phyloP scores from a whole-genome alignment of 768 basidiomycete species.

The Sarcomyxa edulis region DNA sequence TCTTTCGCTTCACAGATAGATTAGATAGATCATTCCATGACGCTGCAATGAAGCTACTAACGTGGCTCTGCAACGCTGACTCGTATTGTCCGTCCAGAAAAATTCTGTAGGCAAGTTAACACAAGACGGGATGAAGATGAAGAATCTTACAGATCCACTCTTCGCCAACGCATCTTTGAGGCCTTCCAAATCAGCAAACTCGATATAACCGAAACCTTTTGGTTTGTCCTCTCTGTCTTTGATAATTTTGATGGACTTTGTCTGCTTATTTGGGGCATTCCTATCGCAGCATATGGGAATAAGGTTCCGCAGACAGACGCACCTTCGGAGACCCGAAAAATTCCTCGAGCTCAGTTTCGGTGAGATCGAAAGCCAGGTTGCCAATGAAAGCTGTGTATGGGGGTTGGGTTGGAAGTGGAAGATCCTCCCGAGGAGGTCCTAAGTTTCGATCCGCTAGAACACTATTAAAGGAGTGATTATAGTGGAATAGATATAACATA shows the following conservation, averaged over 20 bases:
- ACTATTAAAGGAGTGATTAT: conserved; percentile 5
- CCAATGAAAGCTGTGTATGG: conserved; percentile 98
- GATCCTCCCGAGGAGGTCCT: conserved; percentile 72
- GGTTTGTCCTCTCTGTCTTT: conserved; percentile 90
- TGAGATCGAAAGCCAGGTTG: conserved; percentile 90
- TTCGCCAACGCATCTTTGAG: conserved; percentile 79
- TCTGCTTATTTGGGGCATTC: conserved; percentile 34
- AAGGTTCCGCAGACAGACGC: conserved; percentile 14
- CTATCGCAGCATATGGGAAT: no score
- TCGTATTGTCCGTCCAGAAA: conserved; percentile 78
- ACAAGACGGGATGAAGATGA: conserved; percentile 3
- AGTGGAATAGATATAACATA: conserved; percentile 27
- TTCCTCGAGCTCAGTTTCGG: conserved; percentile 72
- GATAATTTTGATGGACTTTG: conserved; percentile 88
- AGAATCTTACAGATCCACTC: conserved; percentile 55
- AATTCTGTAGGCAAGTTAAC: conserved; percentile 32
- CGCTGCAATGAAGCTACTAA: conserved; percentile 39
- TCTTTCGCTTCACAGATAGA: conserved; percentile 61
- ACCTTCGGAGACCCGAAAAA: conserved; percentile 75
- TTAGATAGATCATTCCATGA: conserved; percentile 1
- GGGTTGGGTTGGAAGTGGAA: conserved; percentile 91
- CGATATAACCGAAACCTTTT: conserved; percentile 97
- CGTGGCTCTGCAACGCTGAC: conserved; percentile 96
- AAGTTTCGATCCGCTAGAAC: conserved; percentile 48
- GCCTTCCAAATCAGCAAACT: conserved; percentile 83